These are phyloP conservation scores for Pelargonium australe DNA, from an alignment of 441 rosid species.

Conservation along the genomic window DNA sequence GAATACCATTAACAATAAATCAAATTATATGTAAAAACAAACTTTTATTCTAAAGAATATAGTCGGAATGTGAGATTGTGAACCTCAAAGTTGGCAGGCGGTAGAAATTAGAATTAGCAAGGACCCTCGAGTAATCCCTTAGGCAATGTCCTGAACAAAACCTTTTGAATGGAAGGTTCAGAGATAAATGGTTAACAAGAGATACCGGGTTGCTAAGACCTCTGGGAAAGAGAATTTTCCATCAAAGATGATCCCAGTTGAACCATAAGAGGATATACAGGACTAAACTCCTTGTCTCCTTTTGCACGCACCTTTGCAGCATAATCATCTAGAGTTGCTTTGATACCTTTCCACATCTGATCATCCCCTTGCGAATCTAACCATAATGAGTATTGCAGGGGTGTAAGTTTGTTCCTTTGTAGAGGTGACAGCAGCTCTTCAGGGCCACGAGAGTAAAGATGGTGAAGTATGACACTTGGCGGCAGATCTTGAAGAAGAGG, in stretches of 20 bases:
- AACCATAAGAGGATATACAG: slow-evolving; percentile 91
- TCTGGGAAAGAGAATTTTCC: slow-evolving; percentile 21
- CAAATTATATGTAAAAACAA: too few relatives aligned
- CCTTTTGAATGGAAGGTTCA: too few relatives aligned
- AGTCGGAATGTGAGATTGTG: too few relatives aligned
- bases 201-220: too few relatives aligned
- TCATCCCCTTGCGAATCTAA: slow-evolving; percentile 90
- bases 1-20: too few relatives aligned
- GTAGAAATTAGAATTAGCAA: too few relatives aligned
- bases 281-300: slow-evolving; percentile 95
- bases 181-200: too few relatives aligned
- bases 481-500: slow-evolving; percentile 89
- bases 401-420: slow-evolving; percentile 77
- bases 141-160: too few relatives aligned
- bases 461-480: slow-evolving; percentile 79
- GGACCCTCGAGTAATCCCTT: too few relatives aligned
- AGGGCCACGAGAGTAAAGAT: slow-evolving; percentile 90
- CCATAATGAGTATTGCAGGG: slow-evolving; percentile 85
- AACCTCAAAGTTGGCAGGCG: too few relatives aligned
- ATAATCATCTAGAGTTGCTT: slow-evolving; percentile 92
- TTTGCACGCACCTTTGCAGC: slow-evolving; percentile 62
- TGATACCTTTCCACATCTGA: slow-evolving; percentile 94
- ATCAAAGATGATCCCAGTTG: slow-evolving; percentile 64
- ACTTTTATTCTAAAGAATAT: too few relatives aligned
- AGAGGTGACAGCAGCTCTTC: slow-evolving; percentile 78